Evolutionary conservation across 495 filamentous ascomycete genomes (phyloP), one percentile per base, ranked within the genome.

Genomic region (Cladorrhinum samala): DNA sequence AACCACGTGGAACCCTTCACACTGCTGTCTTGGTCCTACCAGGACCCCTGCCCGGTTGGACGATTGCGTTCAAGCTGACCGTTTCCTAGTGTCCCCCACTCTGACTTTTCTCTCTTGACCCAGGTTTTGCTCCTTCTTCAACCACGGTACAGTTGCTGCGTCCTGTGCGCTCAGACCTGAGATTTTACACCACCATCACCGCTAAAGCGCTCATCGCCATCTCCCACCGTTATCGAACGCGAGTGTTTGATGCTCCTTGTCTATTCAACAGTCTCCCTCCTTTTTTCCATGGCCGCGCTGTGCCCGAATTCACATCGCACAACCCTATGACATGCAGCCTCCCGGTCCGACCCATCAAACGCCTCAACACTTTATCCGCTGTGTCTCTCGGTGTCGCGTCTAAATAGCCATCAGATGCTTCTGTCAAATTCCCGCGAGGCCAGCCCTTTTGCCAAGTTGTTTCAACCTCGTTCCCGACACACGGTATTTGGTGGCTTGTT

Each of bases 61-160:
- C 19, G 13, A 45, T 45, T 45, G 21, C 42, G 42, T 45, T 19
- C 14, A 13, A 19, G 7, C 19, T 21, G 7, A 1, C 42, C 42
- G 42, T 45, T 45, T 45, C 1, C 3, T 14, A 45, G 42, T 23
- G 17, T 45, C 23, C 42, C 42, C 42, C 42, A 11, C 42, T 45
- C 23, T n/a, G 18, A 41, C 20, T 41, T 18, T 41, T 18, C 39
- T 17, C 24, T 23, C 42, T 20, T 45, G 42, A 45, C 24, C 45
- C 45, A 47, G 45, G 45, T 47, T 47, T 47, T 33, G n/a, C 42
- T 45, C 14, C 20, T 2, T 47, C 45, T 25, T 47, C 45, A 47
- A 47, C 45, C 24, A 47, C 24, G 39, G 39, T 41, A 4, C 39
- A 41, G 5, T 14, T 20, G 23, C 45, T 25, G 45, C 16, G 14